These are phyloP conservation scores for Volvox africanus DNA, from an alignment of 139 green algal genomes.

Conservation along the genomic window DNA sequence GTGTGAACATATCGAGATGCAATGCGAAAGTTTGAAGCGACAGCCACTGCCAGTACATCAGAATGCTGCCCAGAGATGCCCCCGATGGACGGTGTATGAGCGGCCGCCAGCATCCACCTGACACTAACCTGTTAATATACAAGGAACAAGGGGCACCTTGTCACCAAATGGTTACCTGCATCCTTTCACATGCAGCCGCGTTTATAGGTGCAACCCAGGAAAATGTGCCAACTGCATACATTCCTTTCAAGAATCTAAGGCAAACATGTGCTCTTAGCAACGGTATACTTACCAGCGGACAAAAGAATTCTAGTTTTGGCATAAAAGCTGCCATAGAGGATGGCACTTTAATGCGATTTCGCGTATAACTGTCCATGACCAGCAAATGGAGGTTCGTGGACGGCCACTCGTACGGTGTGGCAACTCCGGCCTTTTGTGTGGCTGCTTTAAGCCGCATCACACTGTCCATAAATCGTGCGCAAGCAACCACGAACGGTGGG, in stretches of 20 bases:
- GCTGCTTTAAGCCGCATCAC: neutral
- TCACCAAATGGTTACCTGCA: no score
- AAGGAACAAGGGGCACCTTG: neutral
- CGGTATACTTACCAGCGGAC: constrained; percentile 49
- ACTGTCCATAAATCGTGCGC: neutral
- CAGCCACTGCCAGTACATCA: neutral
- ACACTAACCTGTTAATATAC: neutral
- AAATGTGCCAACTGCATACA: no score
- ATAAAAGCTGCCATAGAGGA: constrained; percentile 60
- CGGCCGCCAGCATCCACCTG: neutral
- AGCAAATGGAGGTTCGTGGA: constrained; percentile 43
- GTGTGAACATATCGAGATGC: constrained; percentile 49
- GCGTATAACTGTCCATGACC: constrained; percentile 63
- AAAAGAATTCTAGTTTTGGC: constrained; percentile 58
- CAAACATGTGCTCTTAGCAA: no score
- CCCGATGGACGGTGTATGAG: neutral
- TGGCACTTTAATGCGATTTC: constrained; percentile 52
- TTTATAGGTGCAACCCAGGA: no score
- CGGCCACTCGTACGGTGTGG: neutral
- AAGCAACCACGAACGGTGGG: neutral
- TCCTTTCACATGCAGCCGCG: no score
- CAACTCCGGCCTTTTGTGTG: neutral
- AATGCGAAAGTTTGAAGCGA: neutral
- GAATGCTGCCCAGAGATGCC: neutral
- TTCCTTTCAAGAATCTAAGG: no score